These are phyloP conservation scores for Castanea mollissima DNA, from an alignment of 306 rosid species.

Conservation along the genomic window DNA sequence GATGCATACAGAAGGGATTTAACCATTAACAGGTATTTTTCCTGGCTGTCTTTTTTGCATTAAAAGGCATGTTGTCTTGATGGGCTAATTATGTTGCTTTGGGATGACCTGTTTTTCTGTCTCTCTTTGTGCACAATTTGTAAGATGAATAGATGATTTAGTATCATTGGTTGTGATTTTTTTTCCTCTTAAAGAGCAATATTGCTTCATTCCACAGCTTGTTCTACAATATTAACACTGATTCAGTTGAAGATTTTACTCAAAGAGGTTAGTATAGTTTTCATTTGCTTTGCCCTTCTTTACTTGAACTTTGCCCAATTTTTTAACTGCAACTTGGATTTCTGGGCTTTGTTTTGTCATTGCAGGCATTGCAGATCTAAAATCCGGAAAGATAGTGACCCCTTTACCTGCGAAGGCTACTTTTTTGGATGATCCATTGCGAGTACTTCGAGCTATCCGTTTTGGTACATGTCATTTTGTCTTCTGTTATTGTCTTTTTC, in stretches of 20 bases:
- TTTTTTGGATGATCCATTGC: slow-evolving; percentile 90
- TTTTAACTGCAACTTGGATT: slow-evolving; percentile 8
- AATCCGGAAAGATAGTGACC: slow-evolving; percentile 83
- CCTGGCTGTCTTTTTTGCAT: slow-evolving; percentile 4
- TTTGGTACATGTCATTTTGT: slow-evolving; percentile 48
- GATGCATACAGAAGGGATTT: slow-evolving; percentile 98
- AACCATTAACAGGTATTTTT: slow-evolving; percentile 81
- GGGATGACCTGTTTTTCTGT: neutral
- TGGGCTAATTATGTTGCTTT: slow-evolving; percentile 8
- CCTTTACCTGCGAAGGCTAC: slow-evolving; percentile 84
- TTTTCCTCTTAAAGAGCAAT: slow-evolving; percentile 8
- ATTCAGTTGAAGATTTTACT: slow-evolving; percentile 78
- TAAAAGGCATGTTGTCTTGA: slow-evolving; percentile 9
- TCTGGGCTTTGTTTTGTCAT: slow-evolving; percentile 7
- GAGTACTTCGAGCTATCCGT: slow-evolving; percentile 94
- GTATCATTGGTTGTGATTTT: neutral
- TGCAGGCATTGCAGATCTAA: slow-evolving; percentile 75
- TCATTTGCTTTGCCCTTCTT: slow-evolving; percentile 18
- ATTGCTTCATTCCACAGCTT: slow-evolving; percentile 43
- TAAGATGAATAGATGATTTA: slow-evolving; percentile 21
- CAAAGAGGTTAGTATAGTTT: slow-evolving; percentile 58
- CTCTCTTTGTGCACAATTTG: slow-evolving; percentile 2
- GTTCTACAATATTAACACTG: slow-evolving; percentile 86
- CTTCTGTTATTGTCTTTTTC: neutral
- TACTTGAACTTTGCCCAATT: neutral